A percentile compares a stretch with the other conserved stretches of the same genome.
Conservation (phyloP, 495 filamentous ascomycete species). For the Talaromyces borbonicus region DNA sequence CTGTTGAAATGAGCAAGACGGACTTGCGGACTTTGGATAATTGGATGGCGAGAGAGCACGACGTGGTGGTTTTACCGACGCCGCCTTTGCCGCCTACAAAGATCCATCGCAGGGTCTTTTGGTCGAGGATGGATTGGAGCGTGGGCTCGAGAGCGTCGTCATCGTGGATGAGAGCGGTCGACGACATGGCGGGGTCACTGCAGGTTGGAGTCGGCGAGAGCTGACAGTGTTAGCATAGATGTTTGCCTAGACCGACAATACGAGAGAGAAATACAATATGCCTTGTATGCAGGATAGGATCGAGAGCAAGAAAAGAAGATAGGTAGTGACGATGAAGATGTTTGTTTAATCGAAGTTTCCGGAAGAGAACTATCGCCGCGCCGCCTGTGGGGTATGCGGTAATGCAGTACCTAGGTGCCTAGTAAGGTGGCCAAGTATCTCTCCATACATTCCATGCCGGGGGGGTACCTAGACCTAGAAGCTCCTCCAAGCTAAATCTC, state of each 20-base stretch:
- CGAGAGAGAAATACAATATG: neutral
- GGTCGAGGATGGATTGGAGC: slow-evolving; percentile 87
- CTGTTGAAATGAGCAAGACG: slow-evolving; percentile 94
- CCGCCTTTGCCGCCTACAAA: slow-evolving; percentile 98
- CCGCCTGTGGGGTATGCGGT: too few species aligned
- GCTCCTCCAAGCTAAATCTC: neutral
- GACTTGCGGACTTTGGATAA: slow-evolving; percentile 93
- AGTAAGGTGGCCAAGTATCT: too few species aligned
- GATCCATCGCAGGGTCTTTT: slow-evolving; percentile 94
- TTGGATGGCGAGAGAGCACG: slow-evolving; percentile 95
- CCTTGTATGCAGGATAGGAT: neutral
- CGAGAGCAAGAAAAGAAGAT: neutral
- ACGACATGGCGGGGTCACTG: slow-evolving; percentile 45
- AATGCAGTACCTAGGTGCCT: too few species aligned
- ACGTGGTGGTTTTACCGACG: slow-evolving; percentile 99
- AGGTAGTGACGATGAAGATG: neutral
- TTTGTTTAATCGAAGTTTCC: slow-evolving; percentile 23
- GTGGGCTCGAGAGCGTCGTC: slow-evolving; percentile 82
- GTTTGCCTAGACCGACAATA: too few species aligned
- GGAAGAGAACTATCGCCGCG: too few species aligned
- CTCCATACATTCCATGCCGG: neutral
- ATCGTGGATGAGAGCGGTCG: slow-evolving; percentile 53
- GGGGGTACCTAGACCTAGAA: neutral
- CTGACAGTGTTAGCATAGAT: too few species aligned
- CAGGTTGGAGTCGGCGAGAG: neutral